Conservation (phyloP, 495 filamentous ascomycete genomes). For the Xanthoparmelia taractica region DNA sequence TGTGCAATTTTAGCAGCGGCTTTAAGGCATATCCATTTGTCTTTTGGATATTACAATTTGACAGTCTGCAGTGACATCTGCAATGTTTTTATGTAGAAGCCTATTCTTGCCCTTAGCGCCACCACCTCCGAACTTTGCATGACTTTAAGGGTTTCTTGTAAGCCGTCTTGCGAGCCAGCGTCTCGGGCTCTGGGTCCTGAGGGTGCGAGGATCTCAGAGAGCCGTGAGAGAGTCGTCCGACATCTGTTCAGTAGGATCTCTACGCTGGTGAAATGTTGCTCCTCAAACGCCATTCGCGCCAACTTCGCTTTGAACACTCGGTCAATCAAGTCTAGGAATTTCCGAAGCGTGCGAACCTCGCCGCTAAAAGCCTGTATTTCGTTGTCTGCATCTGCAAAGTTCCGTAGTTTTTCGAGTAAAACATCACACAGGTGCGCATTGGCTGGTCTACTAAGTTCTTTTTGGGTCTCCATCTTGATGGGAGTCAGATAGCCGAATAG, state of each 20-base stretch:
- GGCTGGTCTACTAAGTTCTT: not conserved
- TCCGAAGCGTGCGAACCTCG: slow-evolving; percentile 10
- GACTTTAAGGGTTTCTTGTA: not conserved
- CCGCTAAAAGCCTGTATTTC: slow-evolving; percentile 2
- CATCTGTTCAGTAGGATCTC: slow-evolving; percentile 15
- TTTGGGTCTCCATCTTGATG: slow-evolving; percentile 1
- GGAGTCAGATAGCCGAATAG: not conserved
- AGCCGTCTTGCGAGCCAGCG: not conserved
- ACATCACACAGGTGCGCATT: slow-evolving; percentile 14
- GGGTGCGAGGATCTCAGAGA: slow-evolving; percentile 11
- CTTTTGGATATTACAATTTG: slow-evolving; percentile 9
- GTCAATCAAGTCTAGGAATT: slow-evolving; percentile 14
- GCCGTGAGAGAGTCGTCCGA: slow-evolving; percentile 6
- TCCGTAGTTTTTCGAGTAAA: slow-evolving; percentile 1
- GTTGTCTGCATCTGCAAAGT: not conserved
- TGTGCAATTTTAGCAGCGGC: not conserved
- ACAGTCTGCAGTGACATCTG: slow-evolving; percentile 20
- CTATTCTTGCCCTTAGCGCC: slow-evolving; percentile 13
- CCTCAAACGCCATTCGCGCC: slow-evolving; percentile 13
- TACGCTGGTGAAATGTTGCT: slow-evolving; percentile 14
- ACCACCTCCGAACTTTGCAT: not conserved
- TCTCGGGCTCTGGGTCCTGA: not conserved
- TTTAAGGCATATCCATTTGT: too few relatives aligned
- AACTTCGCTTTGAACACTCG: slow-evolving; percentile 8
- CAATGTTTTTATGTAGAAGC: slow-evolving; percentile 16